phyloP scores from a whole-genome alignment of 108 stramenopile genomes.

The Craspedostauros australis region DNA sequence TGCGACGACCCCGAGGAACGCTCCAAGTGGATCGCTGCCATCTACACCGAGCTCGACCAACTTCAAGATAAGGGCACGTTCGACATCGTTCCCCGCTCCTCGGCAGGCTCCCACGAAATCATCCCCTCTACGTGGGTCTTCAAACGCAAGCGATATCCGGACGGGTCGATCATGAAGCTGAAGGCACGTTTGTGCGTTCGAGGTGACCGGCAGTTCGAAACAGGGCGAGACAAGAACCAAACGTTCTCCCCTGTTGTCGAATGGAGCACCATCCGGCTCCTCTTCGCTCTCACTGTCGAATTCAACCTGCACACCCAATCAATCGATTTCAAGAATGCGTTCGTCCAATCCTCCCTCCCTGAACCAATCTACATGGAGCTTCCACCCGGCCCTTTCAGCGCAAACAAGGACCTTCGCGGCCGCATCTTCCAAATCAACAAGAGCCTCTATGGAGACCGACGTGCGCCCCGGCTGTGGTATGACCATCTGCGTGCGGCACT shows the following conservation, averaged over 20 bases:
- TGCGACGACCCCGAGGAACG: not conserved
- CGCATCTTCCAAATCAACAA: conserved; percentile 11
- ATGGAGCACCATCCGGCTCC: conserved; percentile 25
- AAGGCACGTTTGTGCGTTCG: conserved; percentile 30
- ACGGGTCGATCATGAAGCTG: conserved; percentile 21
- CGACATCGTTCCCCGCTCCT: not conserved
- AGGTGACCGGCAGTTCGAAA: conserved; percentile 30
- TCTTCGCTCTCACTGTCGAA: conserved; percentile 5
- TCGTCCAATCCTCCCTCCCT: conserved; percentile 14
- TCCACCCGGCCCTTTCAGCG: conserved; percentile 1
- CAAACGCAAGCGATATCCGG: conserved; percentile 19
- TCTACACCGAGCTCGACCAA: not conserved
- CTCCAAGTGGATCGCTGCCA: not conserved
- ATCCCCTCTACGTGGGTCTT: conserved; percentile 21
- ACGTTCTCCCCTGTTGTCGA: conserved; percentile 40
- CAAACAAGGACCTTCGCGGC: not conserved
- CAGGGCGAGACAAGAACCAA: conserved; percentile 20
- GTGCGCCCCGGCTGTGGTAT: conserved; percentile 24
- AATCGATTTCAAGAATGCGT: conserved; percentile 23
- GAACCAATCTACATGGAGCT: conserved; percentile 10
- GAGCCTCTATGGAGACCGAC: conserved; percentile 31
- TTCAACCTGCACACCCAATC: conserved; percentile 1
- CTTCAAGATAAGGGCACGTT: not conserved
- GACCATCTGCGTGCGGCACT: conserved; percentile 11
- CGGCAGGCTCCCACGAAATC: not conserved